Conservation (phyloP, 352 stramenopile genomes). For the Phytopythium kandeliae region DNA sequence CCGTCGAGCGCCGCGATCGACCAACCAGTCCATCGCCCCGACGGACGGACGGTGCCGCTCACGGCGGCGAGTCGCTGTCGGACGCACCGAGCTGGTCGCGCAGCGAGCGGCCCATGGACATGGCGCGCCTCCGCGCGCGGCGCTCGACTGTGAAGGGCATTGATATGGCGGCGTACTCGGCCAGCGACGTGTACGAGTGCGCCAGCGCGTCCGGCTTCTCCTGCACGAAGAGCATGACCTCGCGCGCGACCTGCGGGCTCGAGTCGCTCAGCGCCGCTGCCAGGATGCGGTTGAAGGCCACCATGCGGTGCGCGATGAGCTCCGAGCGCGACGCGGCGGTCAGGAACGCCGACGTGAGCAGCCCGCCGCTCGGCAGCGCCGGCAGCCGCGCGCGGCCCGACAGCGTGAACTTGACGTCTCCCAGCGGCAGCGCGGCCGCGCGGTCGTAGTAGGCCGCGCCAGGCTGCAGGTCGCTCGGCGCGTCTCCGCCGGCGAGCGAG, state of each 20-base stretch:
- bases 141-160: conserved; percentile 67
- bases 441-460: conserved; percentile 35
- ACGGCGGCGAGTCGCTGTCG: no score
- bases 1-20: no score
- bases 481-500: no score
- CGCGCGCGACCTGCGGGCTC: conserved; percentile 42
- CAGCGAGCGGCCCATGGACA: conserved; percentile 49
- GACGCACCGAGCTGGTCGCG: conserved; percentile 15
- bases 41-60: no score
- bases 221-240: conserved; percentile 76
- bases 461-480: conserved; percentile 2
- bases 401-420: conserved; percentile 47
- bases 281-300: conserved; percentile 67
- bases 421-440: conserved; percentile 35
- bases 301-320: conserved; percentile 58
- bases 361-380: conserved; percentile 40
- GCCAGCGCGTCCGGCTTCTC: conserved; percentile 54
- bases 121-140: conserved; percentile 47
- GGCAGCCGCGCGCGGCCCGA: conserved; percentile 46
- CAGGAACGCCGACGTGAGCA: conserved; percentile 48
- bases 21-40: no score
- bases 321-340: conserved; percentile 24
- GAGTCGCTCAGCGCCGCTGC: conserved; percentile 64
- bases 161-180: conserved; percentile 66
- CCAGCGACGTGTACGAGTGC: conserved; percentile 63